Conservation (phyloP, 83 land plant species). For the Picea abies region DNA sequence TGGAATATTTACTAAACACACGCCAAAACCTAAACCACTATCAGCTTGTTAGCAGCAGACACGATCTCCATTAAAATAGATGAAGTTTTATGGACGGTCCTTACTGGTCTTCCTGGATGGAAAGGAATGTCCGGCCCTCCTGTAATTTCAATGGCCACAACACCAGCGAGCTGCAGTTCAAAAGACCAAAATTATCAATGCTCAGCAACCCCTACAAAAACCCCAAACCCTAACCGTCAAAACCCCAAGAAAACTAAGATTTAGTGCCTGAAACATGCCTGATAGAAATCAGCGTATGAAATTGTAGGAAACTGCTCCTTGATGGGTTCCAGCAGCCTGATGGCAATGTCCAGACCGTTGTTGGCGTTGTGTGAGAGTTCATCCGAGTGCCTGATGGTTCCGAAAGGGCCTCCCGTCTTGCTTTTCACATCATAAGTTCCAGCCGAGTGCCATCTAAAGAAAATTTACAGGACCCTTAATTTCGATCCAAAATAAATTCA, state of each 20-base stretch:
- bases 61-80: not conserved
- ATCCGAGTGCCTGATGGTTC: constrained; percentile 35
- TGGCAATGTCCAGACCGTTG: constrained; percentile 47
- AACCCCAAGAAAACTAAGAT: too few species aligned
- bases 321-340: constrained; percentile 49
- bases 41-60: too few species aligned
- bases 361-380: constrained; percentile 53
- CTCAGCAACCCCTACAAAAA: too few species aligned
- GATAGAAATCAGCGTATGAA: constrained; percentile 46
- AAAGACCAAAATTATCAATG: too few species aligned
- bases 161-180: constrained; percentile 46
- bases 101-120: constrained; percentile 51
- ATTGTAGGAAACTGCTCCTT: constrained; percentile 43
- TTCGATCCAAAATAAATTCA: too few species aligned
- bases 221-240: too few species aligned
- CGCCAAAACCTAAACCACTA: too few species aligned
- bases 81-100: not conserved
- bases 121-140: constrained; percentile 58
- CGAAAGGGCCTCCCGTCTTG: constrained; percentile 52
- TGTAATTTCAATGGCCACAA: constrained; percentile 54
- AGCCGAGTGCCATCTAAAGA: constrained; percentile 46
- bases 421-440: constrained; percentile 47
- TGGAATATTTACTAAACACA: too few species aligned
- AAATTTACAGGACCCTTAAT: too few species aligned
- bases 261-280: constrained; percentile 14